Percentiles rank a stretch among this genome's conserved stretches.
These are phyloP conservation scores for Xylariaceae sp. DNA, from an alignment of 2,329 filamentous ascomycete genomes.

Conservation along the genomic window DNA sequence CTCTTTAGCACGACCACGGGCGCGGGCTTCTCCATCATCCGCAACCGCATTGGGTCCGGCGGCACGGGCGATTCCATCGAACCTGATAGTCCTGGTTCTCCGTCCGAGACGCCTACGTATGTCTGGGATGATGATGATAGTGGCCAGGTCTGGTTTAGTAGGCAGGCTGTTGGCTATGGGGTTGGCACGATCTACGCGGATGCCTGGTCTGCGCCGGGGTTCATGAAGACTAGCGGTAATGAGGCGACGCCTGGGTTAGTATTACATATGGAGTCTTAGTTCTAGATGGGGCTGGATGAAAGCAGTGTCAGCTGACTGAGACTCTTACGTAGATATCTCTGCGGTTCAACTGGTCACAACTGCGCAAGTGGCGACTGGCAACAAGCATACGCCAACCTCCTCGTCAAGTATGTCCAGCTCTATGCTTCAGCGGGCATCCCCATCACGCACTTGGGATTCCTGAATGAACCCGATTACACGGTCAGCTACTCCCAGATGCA, in stretches of 20 bases:
- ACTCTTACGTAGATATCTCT: background rate
- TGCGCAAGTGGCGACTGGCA: constrained; percentile 42
- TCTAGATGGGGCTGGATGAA: background rate
- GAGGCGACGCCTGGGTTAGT: constrained; percentile 29
- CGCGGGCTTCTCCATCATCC: constrained; percentile 46
- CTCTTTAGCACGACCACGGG: constrained; percentile 42
- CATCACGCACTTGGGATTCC: constrained; percentile 43
- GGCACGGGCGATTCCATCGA: constrained; percentile 30
- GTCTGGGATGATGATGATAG: constrained; percentile 42
- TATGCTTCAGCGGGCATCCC: constrained; percentile 41
- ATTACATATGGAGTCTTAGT: background rate
- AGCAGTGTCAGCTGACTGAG: background rate
- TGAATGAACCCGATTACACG: constrained; percentile 41
- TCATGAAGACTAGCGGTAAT: constrained; percentile 41
- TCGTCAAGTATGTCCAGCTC: constrained; percentile 44
- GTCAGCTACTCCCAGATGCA: constrained; percentile 36
- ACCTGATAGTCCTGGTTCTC: constrained; percentile 40
- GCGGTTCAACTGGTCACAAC: background rate
- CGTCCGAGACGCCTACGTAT: constrained; percentile 38
- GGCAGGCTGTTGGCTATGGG: constrained; percentile 41
- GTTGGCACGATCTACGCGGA: constrained; percentile 39
- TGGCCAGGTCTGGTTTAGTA: constrained; percentile 48
- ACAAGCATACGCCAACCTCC: constrained; percentile 44
- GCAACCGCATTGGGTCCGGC: constrained; percentile 42
- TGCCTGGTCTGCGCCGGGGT: constrained; percentile 44